Percentiles rank a stretch among this genome's conserved stretches.
phyloP scores from a whole-genome alignment of 2,329 filamentous ascomycete species.

The Cladosporium colombiae region DNA sequence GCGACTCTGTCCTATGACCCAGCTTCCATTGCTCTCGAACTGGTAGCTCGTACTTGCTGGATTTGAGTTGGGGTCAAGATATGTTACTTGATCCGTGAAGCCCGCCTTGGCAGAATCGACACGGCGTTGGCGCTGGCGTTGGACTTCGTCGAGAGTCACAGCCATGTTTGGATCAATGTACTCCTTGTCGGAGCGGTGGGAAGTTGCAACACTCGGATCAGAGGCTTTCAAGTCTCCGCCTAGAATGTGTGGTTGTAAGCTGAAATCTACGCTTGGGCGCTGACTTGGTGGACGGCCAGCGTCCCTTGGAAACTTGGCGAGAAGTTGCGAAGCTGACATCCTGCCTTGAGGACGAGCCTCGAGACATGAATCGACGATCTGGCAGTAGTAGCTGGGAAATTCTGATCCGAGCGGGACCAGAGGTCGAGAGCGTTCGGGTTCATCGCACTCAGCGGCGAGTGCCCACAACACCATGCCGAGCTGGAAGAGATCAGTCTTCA shows the following conservation, averaged over 20 bases:
- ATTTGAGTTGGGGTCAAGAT: slow-evolving; percentile 40
- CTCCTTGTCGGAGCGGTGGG: slow-evolving; percentile 47
- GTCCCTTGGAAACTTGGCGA: slow-evolving; percentile 64
- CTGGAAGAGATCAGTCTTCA: slow-evolving; percentile 95
- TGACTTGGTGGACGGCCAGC: slow-evolving; percentile 17
- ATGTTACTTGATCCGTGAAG: slow-evolving; percentile 34
- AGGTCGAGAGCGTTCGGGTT: slow-evolving; percentile 78
- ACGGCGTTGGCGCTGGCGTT: slow-evolving; percentile 25
- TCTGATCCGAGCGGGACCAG: slow-evolving; percentile 58
- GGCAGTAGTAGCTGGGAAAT: slow-evolving; percentile 77
- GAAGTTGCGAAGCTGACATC: slow-evolving; percentile 70
- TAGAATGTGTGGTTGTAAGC: slow-evolving; percentile 6
- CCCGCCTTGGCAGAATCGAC: slow-evolving; percentile 21
- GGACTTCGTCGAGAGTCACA: slow-evolving; percentile 48
- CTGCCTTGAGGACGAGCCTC: slow-evolving; percentile 71
- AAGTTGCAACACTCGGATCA: slow-evolving; percentile 40
- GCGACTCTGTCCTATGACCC: slow-evolving; percentile 41
- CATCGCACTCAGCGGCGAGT: slow-evolving; percentile 81
- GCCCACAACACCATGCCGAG: slow-evolving; percentile 97
- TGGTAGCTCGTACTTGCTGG: slow-evolving; percentile 45
- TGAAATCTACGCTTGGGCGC: slow-evolving; percentile 12
- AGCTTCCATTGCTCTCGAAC: slow-evolving; percentile 47
- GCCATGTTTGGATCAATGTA: slow-evolving; percentile 50
- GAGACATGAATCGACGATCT: slow-evolving; percentile 75
- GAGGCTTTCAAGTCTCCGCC: slow-evolving; percentile 27